Evolutionary conservation across 2,329 filamentous ascomycete genomes (phyloP).

Genomic region (Microascus cirrosus): DNA sequence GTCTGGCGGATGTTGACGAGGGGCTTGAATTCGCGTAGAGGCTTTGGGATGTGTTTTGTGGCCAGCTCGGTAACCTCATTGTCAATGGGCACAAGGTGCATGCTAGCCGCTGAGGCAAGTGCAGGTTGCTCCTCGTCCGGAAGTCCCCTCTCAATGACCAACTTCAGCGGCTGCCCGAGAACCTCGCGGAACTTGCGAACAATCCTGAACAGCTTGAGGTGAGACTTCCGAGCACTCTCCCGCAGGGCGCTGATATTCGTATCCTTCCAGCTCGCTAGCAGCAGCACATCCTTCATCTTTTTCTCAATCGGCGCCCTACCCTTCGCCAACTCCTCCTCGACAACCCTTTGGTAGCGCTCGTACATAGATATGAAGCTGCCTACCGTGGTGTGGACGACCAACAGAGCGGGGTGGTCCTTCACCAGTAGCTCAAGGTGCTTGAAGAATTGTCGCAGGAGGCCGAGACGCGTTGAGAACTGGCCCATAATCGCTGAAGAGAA

Average conservation of each 20-base stretch:
- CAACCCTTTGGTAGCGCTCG: constrained; percentile 54
- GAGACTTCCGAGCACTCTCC: constrained; percentile 82
- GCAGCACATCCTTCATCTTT: constrained; percentile 83
- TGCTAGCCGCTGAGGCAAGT: constrained; percentile 9
- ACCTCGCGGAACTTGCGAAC: constrained; percentile 81
- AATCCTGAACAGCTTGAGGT: constrained; percentile 83
- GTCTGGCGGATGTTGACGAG: constrained; percentile 62
- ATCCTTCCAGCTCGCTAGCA: constrained; percentile 95
- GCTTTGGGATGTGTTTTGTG: constrained; percentile 11
- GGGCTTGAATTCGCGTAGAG: constrained; percentile 43
- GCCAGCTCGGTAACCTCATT: neutral
- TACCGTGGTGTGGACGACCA: constrained; percentile 51
- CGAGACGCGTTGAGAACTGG: constrained; percentile 64
- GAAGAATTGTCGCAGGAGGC: constrained; percentile 54
- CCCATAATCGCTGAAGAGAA: constrained; percentile 70
- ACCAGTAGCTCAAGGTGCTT: constrained; percentile 54
- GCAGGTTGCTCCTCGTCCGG: constrained; percentile 30
- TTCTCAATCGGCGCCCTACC: constrained; percentile 74
- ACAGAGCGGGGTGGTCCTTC: constrained; percentile 46
- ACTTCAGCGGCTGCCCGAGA: constrained; percentile 64
- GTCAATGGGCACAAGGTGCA: neutral
- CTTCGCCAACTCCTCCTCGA: constrained; percentile 52
- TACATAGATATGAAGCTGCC: constrained; percentile 71
- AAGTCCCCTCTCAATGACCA: constrained; percentile 48
- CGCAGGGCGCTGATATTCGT: constrained; percentile 84